Evolutionary conservation across 495 filamentous ascomycete genomes (phyloP).

Genomic region (Aspergillus nidulans): DNA sequence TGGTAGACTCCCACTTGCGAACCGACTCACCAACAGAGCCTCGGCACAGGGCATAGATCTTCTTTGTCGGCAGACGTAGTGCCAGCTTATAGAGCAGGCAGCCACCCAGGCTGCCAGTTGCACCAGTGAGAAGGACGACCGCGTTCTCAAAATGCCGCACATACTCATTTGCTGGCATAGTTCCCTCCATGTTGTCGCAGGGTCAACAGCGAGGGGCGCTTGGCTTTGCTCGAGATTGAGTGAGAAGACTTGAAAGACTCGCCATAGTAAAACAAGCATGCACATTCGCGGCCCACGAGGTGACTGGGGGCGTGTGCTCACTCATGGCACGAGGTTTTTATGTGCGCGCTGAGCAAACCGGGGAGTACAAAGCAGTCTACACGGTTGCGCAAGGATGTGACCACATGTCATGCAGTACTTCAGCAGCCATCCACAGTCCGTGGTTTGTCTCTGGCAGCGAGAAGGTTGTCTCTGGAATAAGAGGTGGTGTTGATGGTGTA

Average conservation of each 20-base stretch:
- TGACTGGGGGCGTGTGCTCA: not conserved
- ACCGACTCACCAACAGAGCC: slow-evolving; percentile 12
- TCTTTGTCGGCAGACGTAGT: slow-evolving; percentile 15
- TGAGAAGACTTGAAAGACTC: not conserved
- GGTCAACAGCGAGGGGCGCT: too few species aligned
- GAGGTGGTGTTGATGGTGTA: not conserved
- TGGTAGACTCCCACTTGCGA: slow-evolving; percentile 13
- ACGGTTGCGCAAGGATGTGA: not conserved
- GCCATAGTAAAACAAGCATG: not conserved
- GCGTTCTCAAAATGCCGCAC: slow-evolving; percentile 10
- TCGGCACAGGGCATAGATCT: slow-evolving; percentile 17
- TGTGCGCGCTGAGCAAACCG: not conserved
- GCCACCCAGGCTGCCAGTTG: slow-evolving; percentile 19
- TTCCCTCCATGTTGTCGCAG: not conserved
- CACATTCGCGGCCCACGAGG: not conserved
- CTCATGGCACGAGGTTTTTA: not conserved
- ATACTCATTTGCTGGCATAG: not conserved
- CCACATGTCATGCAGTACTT: not conserved
- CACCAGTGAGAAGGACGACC: slow-evolving; percentile 22
- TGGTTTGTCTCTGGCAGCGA: not conserved
- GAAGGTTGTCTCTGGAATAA: not conserved
- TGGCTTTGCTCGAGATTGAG: too few species aligned
- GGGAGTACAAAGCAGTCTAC: not conserved
- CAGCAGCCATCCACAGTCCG: not conserved
- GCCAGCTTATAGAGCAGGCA: slow-evolving; percentile 25